Percentiles rank a stretch among this genome's conserved stretches.
phyloP scores from a whole-genome alignment of 2,329 filamentous ascomycete genomes.

The Xylariales sp. region DNA sequence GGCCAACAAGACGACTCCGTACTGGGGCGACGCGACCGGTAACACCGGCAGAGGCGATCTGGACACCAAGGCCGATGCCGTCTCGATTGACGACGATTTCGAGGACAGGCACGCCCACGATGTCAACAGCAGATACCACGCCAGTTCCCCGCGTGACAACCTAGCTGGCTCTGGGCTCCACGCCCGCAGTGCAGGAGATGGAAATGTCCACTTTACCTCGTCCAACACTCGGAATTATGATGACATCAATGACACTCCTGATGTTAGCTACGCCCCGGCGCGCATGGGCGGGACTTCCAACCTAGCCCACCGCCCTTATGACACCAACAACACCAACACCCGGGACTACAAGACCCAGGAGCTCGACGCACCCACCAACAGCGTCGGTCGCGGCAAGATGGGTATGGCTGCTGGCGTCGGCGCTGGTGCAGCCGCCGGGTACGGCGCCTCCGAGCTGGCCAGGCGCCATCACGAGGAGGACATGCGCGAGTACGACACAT shows the following conservation, averaged over 20 bases:
- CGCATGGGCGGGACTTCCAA: not conserved
- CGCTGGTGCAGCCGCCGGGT: conserved; percentile 9
- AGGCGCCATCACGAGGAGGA: conserved; percentile 8
- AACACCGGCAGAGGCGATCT: not conserved
- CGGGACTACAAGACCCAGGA: conserved; percentile 9
- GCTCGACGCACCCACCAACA: conserved; percentile 9
- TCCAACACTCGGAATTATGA: not conserved
- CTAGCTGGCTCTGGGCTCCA: too few species aligned
- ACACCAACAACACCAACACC: conserved; percentile 1
- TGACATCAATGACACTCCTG: not conserved
- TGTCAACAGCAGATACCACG: conserved; percentile 2
- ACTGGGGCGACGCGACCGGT: conserved; percentile 3
- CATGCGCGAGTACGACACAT: conserved; percentile 6
- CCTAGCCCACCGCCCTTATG: conserved; percentile 2
- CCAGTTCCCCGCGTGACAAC: too few species aligned
- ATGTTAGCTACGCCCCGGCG: conserved; percentile 7
- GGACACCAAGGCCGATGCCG: not conserved
- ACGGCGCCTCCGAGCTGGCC: conserved; percentile 9
- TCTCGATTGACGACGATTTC: not conserved
- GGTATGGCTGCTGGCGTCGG: conserved; percentile 1
- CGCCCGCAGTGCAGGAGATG: not conserved
- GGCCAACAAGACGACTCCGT: conserved; percentile 5
- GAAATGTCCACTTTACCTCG: not conserved
- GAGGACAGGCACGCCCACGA: not conserved
- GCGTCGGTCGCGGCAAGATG: conserved; percentile 7